These are phyloP conservation scores for Eutrema salsugineum DNA, from an alignment of 441 rosid genomes.

Conservation along the genomic window DNA sequence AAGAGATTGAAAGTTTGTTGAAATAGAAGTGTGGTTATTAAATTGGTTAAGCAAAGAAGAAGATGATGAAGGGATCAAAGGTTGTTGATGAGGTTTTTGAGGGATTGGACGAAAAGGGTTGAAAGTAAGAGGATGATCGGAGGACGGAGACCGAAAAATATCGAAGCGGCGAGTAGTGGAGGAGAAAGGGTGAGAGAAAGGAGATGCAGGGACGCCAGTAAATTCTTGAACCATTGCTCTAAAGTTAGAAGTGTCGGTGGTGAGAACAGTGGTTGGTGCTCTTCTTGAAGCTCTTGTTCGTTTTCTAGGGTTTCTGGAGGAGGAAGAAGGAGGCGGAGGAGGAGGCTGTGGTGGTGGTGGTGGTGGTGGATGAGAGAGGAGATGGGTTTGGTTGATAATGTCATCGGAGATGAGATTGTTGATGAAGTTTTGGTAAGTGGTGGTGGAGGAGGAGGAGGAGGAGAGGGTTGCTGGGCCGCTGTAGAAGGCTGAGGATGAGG, in stretches of 20 bases:
- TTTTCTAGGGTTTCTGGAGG: conserved; percentile 66
- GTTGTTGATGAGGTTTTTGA: conserved; percentile 42
- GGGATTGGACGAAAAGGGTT: conserved; percentile 58
- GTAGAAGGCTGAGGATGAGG: conserved; percentile 33
- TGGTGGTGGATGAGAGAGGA: neutral
- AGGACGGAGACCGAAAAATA: conserved; percentile 50
- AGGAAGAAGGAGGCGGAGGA: neutral
- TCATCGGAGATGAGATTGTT: conserved; percentile 32
- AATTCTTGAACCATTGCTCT: conserved; percentile 95
- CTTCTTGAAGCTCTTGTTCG: conserved; percentile 83
- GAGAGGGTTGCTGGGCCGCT: conserved; percentile 24
- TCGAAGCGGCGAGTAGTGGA: conserved; percentile 63
- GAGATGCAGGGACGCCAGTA: conserved; percentile 83
- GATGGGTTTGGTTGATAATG: conserved; percentile 29
- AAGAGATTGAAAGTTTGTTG: conserved; percentile 33
- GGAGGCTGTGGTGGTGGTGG: conserved; percentile 26
- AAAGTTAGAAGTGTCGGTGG: conserved; percentile 90
- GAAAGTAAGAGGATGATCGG: conserved; percentile 10
- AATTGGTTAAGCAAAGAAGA: conserved; percentile 18
- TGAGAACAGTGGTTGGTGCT: conserved; percentile 85
- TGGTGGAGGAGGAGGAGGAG: conserved; percentile 32
- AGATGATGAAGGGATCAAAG: conserved; percentile 36
- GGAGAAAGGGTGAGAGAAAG: conserved; percentile 60
- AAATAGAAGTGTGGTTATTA: conserved; percentile 7
- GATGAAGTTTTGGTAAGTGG: conserved; percentile 21